Conservation (phyloP, 305 asterid genomes). For the Fraxinus greggii region DNA sequence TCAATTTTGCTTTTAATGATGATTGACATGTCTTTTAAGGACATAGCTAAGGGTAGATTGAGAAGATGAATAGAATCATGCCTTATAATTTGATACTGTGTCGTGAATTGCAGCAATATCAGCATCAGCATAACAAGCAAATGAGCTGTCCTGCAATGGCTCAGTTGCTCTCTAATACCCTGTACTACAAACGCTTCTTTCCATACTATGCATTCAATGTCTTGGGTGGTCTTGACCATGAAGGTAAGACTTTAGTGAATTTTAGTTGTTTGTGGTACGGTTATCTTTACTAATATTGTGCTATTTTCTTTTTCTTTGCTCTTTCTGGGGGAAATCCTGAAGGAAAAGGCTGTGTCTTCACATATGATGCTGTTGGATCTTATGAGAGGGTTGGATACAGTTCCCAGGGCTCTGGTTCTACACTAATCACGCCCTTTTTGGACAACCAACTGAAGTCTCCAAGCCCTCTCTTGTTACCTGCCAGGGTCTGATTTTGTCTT, state of each 20-base stretch:
- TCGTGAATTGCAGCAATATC: constrained; percentile 34
- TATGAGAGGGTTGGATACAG: constrained; percentile 99
- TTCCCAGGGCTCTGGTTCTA: constrained; percentile 93
- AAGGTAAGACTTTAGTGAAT: constrained; percentile 48
- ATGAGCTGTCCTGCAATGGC: constrained; percentile 90
- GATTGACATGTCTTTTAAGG: not conserved
- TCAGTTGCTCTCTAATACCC: constrained; percentile 80
- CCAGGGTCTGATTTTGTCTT: constrained; percentile 44
- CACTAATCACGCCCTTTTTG: constrained; percentile 83
- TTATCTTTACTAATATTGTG: not conserved
- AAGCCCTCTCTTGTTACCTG: constrained; percentile 79
- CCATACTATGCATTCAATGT: constrained; percentile 92
- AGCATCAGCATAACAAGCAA: constrained; percentile 81
- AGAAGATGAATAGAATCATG: not conserved
- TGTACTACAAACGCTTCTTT: constrained; percentile 90
- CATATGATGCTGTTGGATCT: constrained; percentile 96
- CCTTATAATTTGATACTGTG: not conserved
- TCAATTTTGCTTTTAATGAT: not conserved
- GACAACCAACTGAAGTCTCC: constrained; percentile 94
- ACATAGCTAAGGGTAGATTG: not conserved
- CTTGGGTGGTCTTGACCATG: constrained; percentile 84
- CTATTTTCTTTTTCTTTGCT: not conserved
- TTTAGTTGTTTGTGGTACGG: not conserved
- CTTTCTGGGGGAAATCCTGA: constrained; percentile 21
- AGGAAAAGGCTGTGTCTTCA: constrained; percentile 95